phyloP scores from a whole-genome alignment of 2,329 filamentous ascomycete species.

The Claviceps fusiformis region DNA sequence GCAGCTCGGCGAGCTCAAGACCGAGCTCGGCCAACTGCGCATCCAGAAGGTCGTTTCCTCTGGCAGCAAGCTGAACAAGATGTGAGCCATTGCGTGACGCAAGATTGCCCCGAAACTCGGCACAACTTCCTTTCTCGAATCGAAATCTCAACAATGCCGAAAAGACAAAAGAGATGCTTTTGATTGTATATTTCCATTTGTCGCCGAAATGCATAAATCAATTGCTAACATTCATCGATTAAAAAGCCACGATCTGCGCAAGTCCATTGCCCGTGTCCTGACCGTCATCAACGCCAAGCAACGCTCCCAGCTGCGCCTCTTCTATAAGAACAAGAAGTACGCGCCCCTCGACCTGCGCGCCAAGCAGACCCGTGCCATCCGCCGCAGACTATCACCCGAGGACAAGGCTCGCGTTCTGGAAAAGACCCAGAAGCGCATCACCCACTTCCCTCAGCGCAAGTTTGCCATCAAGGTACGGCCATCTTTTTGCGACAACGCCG shows the following conservation, averaged over 20 bases:
- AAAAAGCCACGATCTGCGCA: slow-evolving; percentile 93
- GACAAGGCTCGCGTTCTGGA: slow-evolving; percentile 73
- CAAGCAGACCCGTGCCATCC: slow-evolving; percentile 97
- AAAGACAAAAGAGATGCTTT: no score
- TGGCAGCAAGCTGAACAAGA: slow-evolving; percentile 91
- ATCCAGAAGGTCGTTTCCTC: slow-evolving; percentile 98
- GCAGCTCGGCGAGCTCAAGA: slow-evolving; percentile 90
- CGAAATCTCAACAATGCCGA: no score
- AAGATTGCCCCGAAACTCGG: no score
- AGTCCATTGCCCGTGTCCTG: slow-evolving; percentile 97
- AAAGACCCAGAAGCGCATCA: slow-evolving; percentile 92
- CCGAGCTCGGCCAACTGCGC: slow-evolving; percentile 88
- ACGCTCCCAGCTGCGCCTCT: slow-evolving; percentile 90
- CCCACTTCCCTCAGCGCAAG: slow-evolving; percentile 97
- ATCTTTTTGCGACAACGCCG: not conserved
- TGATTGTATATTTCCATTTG: no score
- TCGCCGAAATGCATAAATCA: not conserved
- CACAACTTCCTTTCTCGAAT: no score
- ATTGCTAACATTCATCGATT: slow-evolving; percentile 7
- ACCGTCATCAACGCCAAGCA: slow-evolving; percentile 99
- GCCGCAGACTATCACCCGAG: slow-evolving; percentile 84
- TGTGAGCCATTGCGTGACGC: slow-evolving; percentile 45
- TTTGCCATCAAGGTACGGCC: slow-evolving; percentile 86
- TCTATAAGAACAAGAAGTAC: slow-evolving; percentile 99
- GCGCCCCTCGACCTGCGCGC: slow-evolving; percentile 92